Conservation (phyloP, 2,329 filamentous ascomycete species). For the Fusarium sp. region DNA sequence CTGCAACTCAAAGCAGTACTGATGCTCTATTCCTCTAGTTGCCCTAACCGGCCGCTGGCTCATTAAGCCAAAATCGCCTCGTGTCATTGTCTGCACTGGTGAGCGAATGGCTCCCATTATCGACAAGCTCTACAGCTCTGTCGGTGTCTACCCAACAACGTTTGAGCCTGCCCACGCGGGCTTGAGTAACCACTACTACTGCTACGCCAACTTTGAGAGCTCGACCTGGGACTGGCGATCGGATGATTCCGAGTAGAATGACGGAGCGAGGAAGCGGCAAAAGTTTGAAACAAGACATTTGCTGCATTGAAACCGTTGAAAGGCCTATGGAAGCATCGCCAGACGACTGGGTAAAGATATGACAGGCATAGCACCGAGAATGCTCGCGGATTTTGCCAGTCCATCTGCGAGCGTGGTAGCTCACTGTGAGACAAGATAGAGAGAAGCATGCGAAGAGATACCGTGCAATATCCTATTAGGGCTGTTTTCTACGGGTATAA, state of each 20-base stretch:
- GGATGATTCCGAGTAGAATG: slow-evolving; percentile 26
- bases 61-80: slow-evolving; percentile 58
- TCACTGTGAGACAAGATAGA: neutral
- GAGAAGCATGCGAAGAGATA: neutral
- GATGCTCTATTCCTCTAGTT: slow-evolving; percentile 57
- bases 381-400: neutral
- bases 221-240: slow-evolving; percentile 60
- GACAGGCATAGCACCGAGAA: no score
- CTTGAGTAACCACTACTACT: slow-evolving; percentile 83
- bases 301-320: neutral
- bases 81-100: slow-evolving; percentile 78
- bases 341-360: neutral
- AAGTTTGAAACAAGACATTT: neutral
- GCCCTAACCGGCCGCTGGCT: slow-evolving; percentile 83
- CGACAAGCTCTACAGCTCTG: slow-evolving; percentile 72
- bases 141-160: slow-evolving; percentile 73
- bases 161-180: slow-evolving; percentile 79
- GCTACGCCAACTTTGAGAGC: slow-evolving; percentile 82
- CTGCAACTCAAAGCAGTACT: slow-evolving; percentile 10
- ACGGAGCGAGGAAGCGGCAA: neutral
- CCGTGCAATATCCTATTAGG: slow-evolving; percentile 5
- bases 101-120: slow-evolving; percentile 79
- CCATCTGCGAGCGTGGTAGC: neutral
- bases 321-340: neutral
- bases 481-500: slow-evolving; percentile 12